phyloP scores from a whole-genome alignment of 345 rosid species.

The Euphorbia tirucalli region DNA sequence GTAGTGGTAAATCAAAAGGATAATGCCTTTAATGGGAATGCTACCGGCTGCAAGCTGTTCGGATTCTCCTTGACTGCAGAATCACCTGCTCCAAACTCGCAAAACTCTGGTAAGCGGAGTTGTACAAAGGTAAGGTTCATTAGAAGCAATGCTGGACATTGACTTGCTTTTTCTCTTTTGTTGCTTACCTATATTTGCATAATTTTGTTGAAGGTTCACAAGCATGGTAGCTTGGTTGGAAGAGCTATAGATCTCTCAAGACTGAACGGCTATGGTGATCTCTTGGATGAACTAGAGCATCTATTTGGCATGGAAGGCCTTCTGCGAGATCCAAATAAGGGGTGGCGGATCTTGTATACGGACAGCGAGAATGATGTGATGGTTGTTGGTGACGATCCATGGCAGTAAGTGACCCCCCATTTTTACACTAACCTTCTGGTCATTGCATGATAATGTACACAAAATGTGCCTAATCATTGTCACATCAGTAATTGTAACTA shows the following conservation, averaged over 20 bases:
- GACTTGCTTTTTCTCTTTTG: conserved; percentile 14
- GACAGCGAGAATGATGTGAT: conserved; percentile 90
- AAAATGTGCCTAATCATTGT: conserved; percentile 2
- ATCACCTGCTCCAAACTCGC: conserved; percentile 43
- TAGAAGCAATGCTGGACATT: conserved; percentile 7
- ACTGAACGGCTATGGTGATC: conserved; percentile 66
- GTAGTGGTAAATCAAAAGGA: conserved; percentile 39
- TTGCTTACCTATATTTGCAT: conserved; percentile 14
- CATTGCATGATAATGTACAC: background rate
- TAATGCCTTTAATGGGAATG: conserved; percentile 34
- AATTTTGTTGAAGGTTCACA: conserved; percentile 65
- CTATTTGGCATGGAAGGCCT: conserved; percentile 86
- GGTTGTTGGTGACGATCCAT: conserved; percentile 93
- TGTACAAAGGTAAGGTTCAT: conserved; percentile 71
- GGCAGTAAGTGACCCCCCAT: conserved; percentile 71
- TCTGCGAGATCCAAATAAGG: conserved; percentile 64
- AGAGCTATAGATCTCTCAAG: conserved; percentile 82
- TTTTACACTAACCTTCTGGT: background rate
- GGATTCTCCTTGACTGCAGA: conserved; percentile 73
- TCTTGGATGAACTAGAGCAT: conserved; percentile 67
- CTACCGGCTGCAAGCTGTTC: conserved; percentile 69
- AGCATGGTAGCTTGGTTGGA: conserved; percentile 93
- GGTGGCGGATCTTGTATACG: conserved; percentile 83
- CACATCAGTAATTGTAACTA: no score
- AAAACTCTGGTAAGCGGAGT: conserved; percentile 77